phyloP scores from a whole-genome alignment of 2,329 filamentous ascomycete genomes.

The Onygena corvina region DNA sequence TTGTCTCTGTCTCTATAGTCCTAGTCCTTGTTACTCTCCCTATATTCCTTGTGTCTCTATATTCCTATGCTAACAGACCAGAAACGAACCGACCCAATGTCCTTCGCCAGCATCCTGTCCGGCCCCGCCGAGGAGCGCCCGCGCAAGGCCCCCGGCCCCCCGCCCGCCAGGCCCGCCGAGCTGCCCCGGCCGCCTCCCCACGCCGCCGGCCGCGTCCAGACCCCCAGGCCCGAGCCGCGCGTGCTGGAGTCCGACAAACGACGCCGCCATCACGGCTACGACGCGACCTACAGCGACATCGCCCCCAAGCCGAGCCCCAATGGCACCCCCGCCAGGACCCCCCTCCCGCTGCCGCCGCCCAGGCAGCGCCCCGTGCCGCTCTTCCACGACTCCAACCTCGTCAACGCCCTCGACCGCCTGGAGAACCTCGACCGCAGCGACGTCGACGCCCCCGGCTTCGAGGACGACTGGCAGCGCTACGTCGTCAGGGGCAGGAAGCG shows the following conservation, averaged over 20 bases:
- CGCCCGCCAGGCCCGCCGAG: constrained; percentile 19
- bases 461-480: constrained; percentile 43
- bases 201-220: background rate
- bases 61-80: constrained; percentile 24
- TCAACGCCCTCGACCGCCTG: constrained; percentile 50
- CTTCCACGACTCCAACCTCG: constrained; percentile 52
- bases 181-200: constrained; percentile 17
- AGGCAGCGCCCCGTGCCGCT: constrained; percentile 43
- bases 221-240: constrained; percentile 18
- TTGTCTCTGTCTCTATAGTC: background rate
- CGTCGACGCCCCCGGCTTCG: constrained; percentile 42
- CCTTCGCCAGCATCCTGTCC: constrained; percentile 87
- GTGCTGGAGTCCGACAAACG: constrained; percentile 21
- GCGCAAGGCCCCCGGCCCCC: constrained; percentile 39
- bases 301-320: constrained; percentile 18
- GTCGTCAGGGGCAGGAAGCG: constrained; percentile 51
- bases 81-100: constrained; percentile 80
- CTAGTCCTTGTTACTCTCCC: background rate
- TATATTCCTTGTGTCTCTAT: background rate
- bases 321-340: constrained; percentile 18
- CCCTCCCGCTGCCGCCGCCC: constrained; percentile 24
- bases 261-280: constrained; percentile 18
- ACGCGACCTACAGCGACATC: constrained; percentile 17
- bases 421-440: constrained; percentile 48
- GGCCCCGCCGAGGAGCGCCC: constrained; percentile 53